phyloP scores from a whole-genome alignment of 2,329 filamentous ascomycete species.

The Curvularia spicifera region DNA sequence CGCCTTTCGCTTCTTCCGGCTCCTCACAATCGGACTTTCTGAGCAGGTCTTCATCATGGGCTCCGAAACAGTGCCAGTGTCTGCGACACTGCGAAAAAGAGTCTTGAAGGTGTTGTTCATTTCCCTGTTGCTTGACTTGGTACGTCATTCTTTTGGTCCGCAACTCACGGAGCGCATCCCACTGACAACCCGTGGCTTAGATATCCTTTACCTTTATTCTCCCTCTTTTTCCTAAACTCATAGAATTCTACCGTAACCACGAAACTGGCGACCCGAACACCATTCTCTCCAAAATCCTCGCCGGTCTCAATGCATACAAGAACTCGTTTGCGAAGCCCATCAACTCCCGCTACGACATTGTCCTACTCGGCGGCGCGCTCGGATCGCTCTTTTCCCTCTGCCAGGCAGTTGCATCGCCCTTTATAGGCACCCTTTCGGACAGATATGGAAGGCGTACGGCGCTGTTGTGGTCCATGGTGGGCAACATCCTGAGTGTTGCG shows the following conservation, averaged over 20 bases:
- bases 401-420: constrained; percentile 87
- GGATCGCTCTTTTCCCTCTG: constrained; percentile 93
- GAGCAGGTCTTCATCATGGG: constrained; percentile 22
- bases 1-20: constrained; percentile 6
- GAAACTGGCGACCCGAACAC: constrained; percentile 68
- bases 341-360: constrained; percentile 95
- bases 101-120: constrained; percentile 88
- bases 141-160: constrained; percentile 57
- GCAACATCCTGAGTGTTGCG: constrained; percentile 90
- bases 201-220: constrained; percentile 99
- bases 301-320: constrained; percentile 92
- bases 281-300: constrained; percentile 78
- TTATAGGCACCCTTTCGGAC: constrained; percentile 90
- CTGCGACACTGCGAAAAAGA: constrained; percentile 68
- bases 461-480: constrained; percentile 87
- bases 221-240: constrained; percentile 90
- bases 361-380: constrained; percentile 89
- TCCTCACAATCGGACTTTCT: constrained; percentile 2
- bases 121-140: constrained; percentile 87
- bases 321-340: constrained; percentile 90
- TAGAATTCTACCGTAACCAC: constrained; percentile 92
- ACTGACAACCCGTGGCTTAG: constrained; percentile 55
- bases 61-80: constrained; percentile 44
- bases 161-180: constrained; percentile 1
- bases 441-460: constrained; percentile 85